Base-by-base conservation (phyloP, 108 stramenopile genomes). In the Hondaea fermentalgiana region DNA sequence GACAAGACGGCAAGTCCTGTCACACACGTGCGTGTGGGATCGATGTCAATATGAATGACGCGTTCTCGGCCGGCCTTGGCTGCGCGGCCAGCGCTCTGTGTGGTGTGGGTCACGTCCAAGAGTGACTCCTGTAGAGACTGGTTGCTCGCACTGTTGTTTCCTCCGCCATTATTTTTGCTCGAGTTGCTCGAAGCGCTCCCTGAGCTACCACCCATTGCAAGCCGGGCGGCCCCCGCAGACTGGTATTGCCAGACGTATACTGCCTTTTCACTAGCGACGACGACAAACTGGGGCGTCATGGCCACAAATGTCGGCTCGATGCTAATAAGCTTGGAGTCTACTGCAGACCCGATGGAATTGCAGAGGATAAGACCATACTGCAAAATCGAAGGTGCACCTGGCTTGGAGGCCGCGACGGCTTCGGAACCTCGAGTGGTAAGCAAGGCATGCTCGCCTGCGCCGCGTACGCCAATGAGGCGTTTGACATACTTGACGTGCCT, bases 231-330 rank as follows among this genome's bases (percentile, higher is more conserved):
- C 57, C 58, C 59, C 5, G 35, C 5, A 28, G 87, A 28, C 28
- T 59, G 88, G 83, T 92, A 95, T 91, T 95, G 94, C 94, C 94
- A 95, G 3, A 92, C 89, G 88, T 92, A 95, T 2, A 93, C 91
- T 4, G 72, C 88, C 45, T 90, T 72, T 21, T 83, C 89, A 23
- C 83, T 72, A n/a, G 94, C 92, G 17, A 93, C 89, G 21, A 92
- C 83, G 44, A 93, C 90, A 87, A 91, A 89, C 28, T 49, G 60
- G 16, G 59, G 6, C 14, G 91, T 89, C 93, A 95, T 93, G 35
- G 88, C 83, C 42, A 90, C 72, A 88, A 55, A 87, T 12, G 43
- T 44, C 1, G 94, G 94, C 16, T 45, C 51, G 0, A 93, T 59
- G 5, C 45, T 42, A 21, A 91, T 42, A 5, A 25, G 17, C 29